Conservation (phyloP, 805 yeast species). For the Diddensiella caesifluorescens region DNA sequence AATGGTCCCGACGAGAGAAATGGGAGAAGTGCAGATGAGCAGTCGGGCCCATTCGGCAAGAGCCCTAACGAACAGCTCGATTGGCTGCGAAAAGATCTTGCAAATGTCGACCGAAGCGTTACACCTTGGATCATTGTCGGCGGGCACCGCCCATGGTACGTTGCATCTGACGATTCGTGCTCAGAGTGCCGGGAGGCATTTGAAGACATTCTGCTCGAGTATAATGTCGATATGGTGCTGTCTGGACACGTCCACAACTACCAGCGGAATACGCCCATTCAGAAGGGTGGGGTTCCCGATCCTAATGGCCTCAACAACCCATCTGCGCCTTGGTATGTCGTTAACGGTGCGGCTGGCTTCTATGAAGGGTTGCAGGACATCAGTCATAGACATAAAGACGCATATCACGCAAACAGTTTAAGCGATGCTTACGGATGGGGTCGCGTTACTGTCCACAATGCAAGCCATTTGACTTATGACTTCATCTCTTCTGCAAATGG, state of each 20-base stretch:
- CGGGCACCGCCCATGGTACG: constrained; percentile 33
- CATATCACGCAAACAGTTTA: not conserved
- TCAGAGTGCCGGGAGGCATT: constrained; percentile 23
- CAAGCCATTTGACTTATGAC: constrained; percentile 31
- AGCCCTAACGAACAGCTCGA: constrained; percentile 24
- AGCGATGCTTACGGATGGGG: constrained; percentile 29
- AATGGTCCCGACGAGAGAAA: constrained; percentile 17
- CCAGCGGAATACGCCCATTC: constrained; percentile 22
- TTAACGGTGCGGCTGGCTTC: constrained; percentile 31
- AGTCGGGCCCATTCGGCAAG: constrained; percentile 19
- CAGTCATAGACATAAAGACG: not conserved
- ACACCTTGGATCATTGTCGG: constrained; percentile 29
- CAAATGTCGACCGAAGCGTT: constrained; percentile 25
- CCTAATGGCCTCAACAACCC: constrained; percentile 30
- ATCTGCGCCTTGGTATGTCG: constrained; percentile 29
- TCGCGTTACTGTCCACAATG: constrained; percentile 28
- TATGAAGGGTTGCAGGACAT: constrained; percentile 27
- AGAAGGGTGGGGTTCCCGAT: constrained; percentile 27
- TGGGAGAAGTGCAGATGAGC: constrained; percentile 21
- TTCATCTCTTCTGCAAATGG: constrained; percentile 27
- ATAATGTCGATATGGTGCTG: constrained; percentile 25
- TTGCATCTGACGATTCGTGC: constrained; percentile 21
- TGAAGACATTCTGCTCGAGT: constrained; percentile 20
- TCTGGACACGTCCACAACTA: constrained; percentile 27
- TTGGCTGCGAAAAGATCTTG: constrained; percentile 30